Base-by-base conservation (phyloP, 208 protist genomes). In the Lotmaria passim region DNA sequence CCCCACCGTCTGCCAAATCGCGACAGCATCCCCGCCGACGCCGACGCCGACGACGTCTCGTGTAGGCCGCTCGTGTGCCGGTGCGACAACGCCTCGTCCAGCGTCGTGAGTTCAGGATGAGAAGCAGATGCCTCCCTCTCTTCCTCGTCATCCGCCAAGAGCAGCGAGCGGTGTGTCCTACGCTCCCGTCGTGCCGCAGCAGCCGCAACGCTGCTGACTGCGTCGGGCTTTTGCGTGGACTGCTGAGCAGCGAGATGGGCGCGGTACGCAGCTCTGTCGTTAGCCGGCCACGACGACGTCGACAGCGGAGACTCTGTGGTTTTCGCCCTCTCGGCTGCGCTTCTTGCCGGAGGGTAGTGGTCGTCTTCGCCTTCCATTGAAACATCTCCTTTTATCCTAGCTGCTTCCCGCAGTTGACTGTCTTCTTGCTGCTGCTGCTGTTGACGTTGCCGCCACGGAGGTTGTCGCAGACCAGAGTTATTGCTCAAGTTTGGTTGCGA, bases 1-100 rank as follows among this genome's bases (percentile, higher is more conserved):
- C 75, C 81, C 87, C 87, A 93, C 24, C 79, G 53, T 33, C 64
- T 71, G 12, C 77, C 79, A 50, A 78, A 76, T 7, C 44, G 62
- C 3, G 82, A 85, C 30, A 57, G 63, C 78, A 82, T 86, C 1
- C 51, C 56, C 23, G 52, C 33, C 4, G 66, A 61, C 17, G 41
- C 38, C 3, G 38, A 23, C 5, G 51, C 4, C 26, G 30, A 36
- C 26, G 30, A 36, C 39, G 4, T 31, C 3, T 17, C 47, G 47
- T 52, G 21, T 8, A 21, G 28, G 10, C 69, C 41, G 11, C 15
- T n/a, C n/a, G n/a, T 46, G 41, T 46, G 41, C 15, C n/a, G 41
- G 41, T 46, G 41, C 41, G 41, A 19, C 41, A 17, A 19, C 41
- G 41, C 41, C 41, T n/a, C 41, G 14, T 4, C 41, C 5, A 46